Base-by-base conservation (phyloP, 345 rosid genomes). In the Tarenaya hassleriana region DNA sequence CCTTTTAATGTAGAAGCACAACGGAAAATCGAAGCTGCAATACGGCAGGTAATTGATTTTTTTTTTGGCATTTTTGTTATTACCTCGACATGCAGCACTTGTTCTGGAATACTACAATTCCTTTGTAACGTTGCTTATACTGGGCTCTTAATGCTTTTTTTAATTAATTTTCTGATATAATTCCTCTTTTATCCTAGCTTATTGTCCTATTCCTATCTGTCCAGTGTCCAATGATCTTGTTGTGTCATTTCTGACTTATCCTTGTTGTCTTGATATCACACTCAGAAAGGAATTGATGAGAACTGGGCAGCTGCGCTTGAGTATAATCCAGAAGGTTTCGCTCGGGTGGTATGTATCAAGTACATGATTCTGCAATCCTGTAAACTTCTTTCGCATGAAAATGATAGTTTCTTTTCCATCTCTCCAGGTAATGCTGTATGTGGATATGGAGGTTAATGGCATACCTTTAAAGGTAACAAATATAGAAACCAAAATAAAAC, bases 391-490 rank as follows among this genome's bases (percentile, higher is more conserved):
- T 62, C 75, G 64, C 72, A 70, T 7, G 45, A 34, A 43, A 55
- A 38, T 54, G 52, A 55, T 57, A 7, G 8, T 66, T 53, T 13
- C 35, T 45, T 60, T 18, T 59, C 7, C 10, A 44, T 54, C 41
- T 55, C 50, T 73, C 46, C 78, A 92, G 97, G 72, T 88, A 65
- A 88, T 88, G 98, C 70, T 92, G 68, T 92, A 85, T 10, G 98
- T 92, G 79, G 84, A 89, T 85, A 85, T 85, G 89, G 95, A 85
- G 65, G 95, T 85, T 45, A 85, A 85, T 34, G 80, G 95, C 40
- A 62, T 77, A 31, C 83, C 89, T 45, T 63, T 82, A 62, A 82
- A 85, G 95, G 95, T 85, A 82, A 27, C 29, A 2, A 7, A 35
- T 35, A n/a, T 35, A 1, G 50, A 46, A 20, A 15, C 16, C 17